These are phyloP conservation scores for Lizonia empirigonia DNA, from an alignment of 2,329 filamentous ascomycete genomes.

Conservation along the genomic window DNA sequence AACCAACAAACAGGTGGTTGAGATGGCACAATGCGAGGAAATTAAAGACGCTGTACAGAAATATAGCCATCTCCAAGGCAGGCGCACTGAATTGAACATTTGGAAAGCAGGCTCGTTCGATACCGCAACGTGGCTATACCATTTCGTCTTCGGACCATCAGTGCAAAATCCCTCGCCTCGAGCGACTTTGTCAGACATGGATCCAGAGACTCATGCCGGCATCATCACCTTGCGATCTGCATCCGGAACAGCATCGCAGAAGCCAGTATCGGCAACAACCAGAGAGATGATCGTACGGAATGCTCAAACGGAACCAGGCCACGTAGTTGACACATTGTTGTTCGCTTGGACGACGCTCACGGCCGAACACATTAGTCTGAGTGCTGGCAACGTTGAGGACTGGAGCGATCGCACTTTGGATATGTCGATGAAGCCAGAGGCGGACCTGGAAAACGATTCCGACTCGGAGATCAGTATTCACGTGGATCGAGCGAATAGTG, in stretches of 20 bases:
- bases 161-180: neutral
- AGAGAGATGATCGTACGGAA: slow-evolving; percentile 1
- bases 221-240: neutral
- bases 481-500: too few species aligned
- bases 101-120: neutral
- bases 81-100: neutral
- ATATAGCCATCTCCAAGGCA: neutral
- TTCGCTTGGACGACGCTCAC: neutral
- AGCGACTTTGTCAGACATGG: neutral
- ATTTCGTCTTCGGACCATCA: neutral
- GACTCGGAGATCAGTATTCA: too few species aligned
- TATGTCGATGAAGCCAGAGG: too few species aligned
- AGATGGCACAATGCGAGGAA: neutral
- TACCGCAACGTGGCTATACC: slow-evolving; percentile 1
- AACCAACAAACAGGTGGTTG: neutral
- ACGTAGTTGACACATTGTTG: neutral
- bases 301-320: neutral
- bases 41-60: neutral
- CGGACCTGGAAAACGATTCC: too few species aligned
- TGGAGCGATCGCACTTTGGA: too few species aligned
- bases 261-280: neutral
- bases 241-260: too few species aligned
- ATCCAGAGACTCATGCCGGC: neutral
- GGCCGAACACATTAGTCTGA: neutral
- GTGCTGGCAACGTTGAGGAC: too few species aligned